These are phyloP conservation scores for Cladosporium oxysporum DNA, from an alignment of 2,329 filamentous ascomycete genomes.

Conservation along the genomic window DNA sequence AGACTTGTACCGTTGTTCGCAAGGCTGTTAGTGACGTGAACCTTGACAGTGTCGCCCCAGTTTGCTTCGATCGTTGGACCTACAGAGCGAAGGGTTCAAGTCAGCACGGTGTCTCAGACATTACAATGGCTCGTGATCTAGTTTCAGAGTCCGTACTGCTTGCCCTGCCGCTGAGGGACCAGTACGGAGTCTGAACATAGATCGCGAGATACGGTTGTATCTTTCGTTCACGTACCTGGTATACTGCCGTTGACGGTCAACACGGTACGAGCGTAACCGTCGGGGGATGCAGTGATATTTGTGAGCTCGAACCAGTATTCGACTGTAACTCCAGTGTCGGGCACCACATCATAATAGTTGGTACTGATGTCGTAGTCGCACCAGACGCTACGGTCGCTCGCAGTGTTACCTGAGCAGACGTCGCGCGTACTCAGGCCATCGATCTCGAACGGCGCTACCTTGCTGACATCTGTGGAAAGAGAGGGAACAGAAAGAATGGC, in stretches of 20 bases:
- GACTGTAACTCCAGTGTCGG: conserved; percentile 40
- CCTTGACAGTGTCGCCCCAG: conserved; percentile 42
- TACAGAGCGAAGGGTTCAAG: neutral
- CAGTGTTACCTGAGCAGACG: conserved; percentile 35
- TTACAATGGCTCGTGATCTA: neutral
- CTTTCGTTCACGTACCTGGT: conserved; percentile 33
- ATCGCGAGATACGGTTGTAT: neutral
- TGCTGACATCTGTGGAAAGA: neutral
- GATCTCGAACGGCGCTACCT: neutral
- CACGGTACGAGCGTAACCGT: conserved; percentile 46
- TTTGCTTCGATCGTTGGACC: conserved; percentile 48
- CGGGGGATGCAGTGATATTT: conserved; percentile 47
- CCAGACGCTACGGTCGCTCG: conserved; percentile 31
- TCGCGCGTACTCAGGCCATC: neutral
- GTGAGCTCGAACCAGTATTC: conserved; percentile 49
- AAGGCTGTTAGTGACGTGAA: conserved; percentile 39
- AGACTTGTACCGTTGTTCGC: conserved; percentile 51
- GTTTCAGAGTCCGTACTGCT: neutral
- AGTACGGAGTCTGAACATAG: too few relatives aligned
- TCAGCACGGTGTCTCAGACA: neutral
- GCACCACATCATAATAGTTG: conserved; percentile 40
- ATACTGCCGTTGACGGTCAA: conserved; percentile 49
- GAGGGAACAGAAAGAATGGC: neutral
- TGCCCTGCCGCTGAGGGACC: too few relatives aligned
- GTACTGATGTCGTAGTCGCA: conserved; percentile 41